Evolutionary conservation across 257 asterid genomes (phyloP).

Genomic region (Ocimum tenuiflorum): DNA sequence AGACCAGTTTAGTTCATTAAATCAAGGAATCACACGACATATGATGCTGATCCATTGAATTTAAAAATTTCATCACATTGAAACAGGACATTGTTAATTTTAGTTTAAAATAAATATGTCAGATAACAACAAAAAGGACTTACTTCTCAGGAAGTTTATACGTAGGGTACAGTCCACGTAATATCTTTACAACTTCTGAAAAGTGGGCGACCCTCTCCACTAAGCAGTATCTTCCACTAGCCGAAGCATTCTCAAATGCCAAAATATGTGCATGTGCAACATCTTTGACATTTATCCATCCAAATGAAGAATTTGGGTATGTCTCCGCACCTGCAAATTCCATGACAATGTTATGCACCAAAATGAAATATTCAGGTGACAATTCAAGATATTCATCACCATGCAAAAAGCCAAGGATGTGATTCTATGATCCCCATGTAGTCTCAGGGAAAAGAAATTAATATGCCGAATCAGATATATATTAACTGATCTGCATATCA

Average conservation of each 20-base stretch:
- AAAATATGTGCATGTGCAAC: slow-evolving; percentile 47
- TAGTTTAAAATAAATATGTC: neutral
- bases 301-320: slow-evolving; percentile 33
- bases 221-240: slow-evolving; percentile 44
- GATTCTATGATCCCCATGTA: neutral
- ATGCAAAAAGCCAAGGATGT: neutral
- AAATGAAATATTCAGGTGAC: neutral
- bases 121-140: slow-evolving; percentile 9
- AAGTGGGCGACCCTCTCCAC: slow-evolving; percentile 37
- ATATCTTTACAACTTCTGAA: slow-evolving; percentile 35
- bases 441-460: neutral
- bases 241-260: slow-evolving; percentile 44
- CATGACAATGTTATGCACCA: neutral
- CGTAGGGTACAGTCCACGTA: slow-evolving; percentile 38
- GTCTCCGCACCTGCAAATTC: slow-evolving; percentile 41
- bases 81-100: neutral
- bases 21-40: neutral
- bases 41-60: neutral
- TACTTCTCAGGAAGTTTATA: slow-evolving; percentile 42
- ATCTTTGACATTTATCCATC: slow-evolving; percentile 48
- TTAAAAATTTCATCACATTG: neutral
- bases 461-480: neutral
- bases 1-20: neutral
- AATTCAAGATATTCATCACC: neutral
- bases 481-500: neutral